Evolutionary conservation across 177 flowering plant genomes (phyloP).

Genomic region (Vitis hybrid): DNA sequence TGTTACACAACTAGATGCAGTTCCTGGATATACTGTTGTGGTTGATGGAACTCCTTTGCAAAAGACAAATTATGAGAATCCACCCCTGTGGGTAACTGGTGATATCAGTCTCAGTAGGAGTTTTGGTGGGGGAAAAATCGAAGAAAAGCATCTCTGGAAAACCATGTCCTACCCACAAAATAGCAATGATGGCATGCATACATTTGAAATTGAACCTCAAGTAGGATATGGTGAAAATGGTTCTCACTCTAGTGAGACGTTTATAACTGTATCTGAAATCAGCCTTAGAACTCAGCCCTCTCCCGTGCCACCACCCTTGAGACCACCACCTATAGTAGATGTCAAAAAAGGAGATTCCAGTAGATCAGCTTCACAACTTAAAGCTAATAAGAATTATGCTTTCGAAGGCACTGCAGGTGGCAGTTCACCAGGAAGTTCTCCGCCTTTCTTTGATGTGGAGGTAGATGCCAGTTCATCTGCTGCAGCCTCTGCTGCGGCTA

Average conservation of each 20-base stretch:
- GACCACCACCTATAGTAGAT: constrained; percentile 71
- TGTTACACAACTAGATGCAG: constrained; percentile 23
- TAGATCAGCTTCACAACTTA: constrained; percentile 21
- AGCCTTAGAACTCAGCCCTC: constrained; percentile 78
- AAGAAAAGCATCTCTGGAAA: constrained; percentile 33
- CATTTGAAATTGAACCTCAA: constrained; percentile 25
- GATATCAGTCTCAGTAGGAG: constrained; percentile 27
- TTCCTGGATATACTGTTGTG: constrained; percentile 35
- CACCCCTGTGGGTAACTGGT: constrained; percentile 18
- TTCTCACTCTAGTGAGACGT: constrained; percentile 26
- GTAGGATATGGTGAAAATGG: constrained; percentile 24
- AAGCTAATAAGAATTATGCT: constrained; percentile 24
- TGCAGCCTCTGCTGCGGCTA: constrained; percentile 63
- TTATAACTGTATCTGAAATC: constrained; percentile 61
- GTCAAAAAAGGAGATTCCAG: constrained; percentile 27
- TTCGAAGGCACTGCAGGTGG: constrained; percentile 33
- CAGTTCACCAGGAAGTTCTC: constrained; percentile 48
- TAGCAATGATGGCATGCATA: constrained; percentile 9
- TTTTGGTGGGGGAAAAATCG: constrained; percentile 21
- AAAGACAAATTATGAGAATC: constrained; percentile 10
- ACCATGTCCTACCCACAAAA: constrained; percentile 27
- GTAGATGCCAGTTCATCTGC: constrained; percentile 72
- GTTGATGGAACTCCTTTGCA: constrained; percentile 24
- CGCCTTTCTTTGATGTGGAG: constrained; percentile 72
- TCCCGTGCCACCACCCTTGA: constrained; percentile 75